These are phyloP conservation scores for Blastocystis sp. DNA, from an alignment of 352 stramenopile species.

Conservation along the genomic window DNA sequence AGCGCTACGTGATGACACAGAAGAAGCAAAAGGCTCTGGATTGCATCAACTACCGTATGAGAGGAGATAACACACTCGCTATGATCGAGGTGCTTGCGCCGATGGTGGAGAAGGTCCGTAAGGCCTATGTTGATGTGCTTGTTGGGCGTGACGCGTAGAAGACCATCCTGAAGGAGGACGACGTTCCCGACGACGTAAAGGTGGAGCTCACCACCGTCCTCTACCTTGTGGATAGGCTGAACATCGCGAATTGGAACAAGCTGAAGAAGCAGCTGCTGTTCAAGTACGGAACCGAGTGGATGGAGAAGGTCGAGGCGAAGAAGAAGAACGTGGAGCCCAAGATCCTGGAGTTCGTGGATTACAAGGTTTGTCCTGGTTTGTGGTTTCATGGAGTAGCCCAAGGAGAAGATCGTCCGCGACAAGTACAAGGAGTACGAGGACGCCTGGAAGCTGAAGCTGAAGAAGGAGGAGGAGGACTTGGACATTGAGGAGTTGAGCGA, in stretches of 20 bases:
- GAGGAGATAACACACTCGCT: constrained; percentile 71
- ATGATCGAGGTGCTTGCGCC: constrained; percentile 71
- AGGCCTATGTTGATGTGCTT: constrained; percentile 21
- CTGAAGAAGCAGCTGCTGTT: constrained; percentile 69
- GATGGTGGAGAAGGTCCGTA: constrained; percentile 68
- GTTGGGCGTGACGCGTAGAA: constrained; percentile 33
- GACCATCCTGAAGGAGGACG: constrained; percentile 56
- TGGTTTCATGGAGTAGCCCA: neutral
- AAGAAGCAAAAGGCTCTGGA: constrained; percentile 69
- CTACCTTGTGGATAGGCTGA: constrained; percentile 47
- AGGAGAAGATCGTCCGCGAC: constrained; percentile 69
- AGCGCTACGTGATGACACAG: constrained; percentile 62
- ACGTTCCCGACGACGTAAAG: constrained; percentile 41
- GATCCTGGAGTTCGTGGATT: constrained; percentile 63
- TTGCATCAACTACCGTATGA: constrained; percentile 72
- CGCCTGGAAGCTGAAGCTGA: constrained; percentile 67
- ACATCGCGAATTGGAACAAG: constrained; percentile 67
- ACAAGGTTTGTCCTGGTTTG: neutral
- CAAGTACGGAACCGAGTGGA: constrained; percentile 64
- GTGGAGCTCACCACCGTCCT: constrained; percentile 53
- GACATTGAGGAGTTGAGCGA: constrained; percentile 70
- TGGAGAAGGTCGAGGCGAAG: constrained; percentile 40
- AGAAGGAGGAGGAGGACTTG: constrained; percentile 73
- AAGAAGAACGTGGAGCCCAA: constrained; percentile 46
- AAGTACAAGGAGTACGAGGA: constrained; percentile 72